phyloP scores from a whole-genome alignment of 2,329 filamentous ascomycete species.

The Xylariaceae sp. region DNA sequence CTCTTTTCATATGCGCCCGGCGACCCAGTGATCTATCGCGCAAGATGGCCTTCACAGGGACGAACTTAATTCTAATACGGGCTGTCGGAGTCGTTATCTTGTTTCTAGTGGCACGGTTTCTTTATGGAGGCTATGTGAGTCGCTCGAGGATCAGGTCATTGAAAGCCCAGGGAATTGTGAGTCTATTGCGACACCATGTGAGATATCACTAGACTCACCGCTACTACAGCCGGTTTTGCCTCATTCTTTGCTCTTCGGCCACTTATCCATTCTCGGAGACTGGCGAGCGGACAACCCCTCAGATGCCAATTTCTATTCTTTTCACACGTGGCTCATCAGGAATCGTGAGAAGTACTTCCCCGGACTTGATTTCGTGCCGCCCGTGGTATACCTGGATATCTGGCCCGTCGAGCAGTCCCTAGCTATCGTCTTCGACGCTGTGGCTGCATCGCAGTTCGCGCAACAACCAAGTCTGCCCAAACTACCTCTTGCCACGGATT shows the following conservation, averaged over 20 bases:
- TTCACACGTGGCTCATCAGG: constrained; percentile 35
- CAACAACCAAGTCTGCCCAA: constrained; percentile 34
- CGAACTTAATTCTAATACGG: constrained; percentile 23
- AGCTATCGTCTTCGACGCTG: constrained; percentile 31
- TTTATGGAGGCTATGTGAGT: constrained; percentile 33
- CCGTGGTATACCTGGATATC: constrained; percentile 38
- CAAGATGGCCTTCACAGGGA: constrained; percentile 15
- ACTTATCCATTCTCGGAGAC: constrained; percentile 34
- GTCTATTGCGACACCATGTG: constrained; percentile 9
- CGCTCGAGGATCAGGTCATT: constrained; percentile 30
- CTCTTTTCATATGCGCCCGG: neutral
- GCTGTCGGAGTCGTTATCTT: constrained; percentile 28
- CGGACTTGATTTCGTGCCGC: constrained; percentile 30
- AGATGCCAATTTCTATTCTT: constrained; percentile 36
- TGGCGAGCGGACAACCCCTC: constrained; percentile 33
- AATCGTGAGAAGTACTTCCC: constrained; percentile 38
- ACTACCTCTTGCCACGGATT: constrained; percentile 12
- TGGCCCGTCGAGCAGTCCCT: constrained; percentile 34
- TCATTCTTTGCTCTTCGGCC: constrained; percentile 37
- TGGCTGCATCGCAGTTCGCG: constrained; percentile 34
- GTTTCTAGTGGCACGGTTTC: constrained; percentile 26
- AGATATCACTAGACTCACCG: constrained; percentile 18
- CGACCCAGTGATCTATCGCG: neutral
- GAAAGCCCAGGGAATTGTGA: constrained; percentile 37
- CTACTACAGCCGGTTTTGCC: constrained; percentile 35